Percentiles rank a stretch among this genome's conserved stretches.
Conservation (phyloP, 2,329 filamentous ascomycete genomes). For the Diplodia sapinea region DNA sequence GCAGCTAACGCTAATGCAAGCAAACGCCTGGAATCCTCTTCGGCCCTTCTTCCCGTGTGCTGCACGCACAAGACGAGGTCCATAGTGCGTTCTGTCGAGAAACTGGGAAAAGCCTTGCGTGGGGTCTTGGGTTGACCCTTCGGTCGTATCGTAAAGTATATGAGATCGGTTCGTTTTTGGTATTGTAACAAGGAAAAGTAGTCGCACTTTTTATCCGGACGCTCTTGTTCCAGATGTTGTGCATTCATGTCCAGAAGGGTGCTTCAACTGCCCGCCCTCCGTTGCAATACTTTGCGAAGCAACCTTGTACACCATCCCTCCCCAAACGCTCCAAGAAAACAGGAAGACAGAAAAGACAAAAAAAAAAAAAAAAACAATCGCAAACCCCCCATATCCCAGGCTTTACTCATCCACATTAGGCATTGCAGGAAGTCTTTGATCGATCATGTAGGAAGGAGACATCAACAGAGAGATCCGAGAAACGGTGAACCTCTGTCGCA, state of each 20-base stretch:
- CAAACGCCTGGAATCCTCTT: conserved; percentile 3
- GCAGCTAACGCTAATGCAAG: conserved; percentile 16
- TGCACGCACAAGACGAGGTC: background rate
- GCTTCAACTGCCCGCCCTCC: too few species aligned
- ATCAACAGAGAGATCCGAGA: conserved; percentile 4
- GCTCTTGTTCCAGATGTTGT: too few species aligned
- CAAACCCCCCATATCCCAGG: background rate
- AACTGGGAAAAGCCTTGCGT: conserved; percentile 1
- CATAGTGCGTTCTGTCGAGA: background rate
- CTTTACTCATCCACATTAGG: conserved; percentile 27
- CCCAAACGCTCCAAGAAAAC: conserved; percentile 4
- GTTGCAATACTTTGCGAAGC: too few species aligned
- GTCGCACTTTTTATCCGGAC: too few species aligned
- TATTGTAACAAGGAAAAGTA: too few species aligned
- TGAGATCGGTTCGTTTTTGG: too few species aligned
- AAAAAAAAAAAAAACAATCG: background rate
- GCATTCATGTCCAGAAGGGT: too few species aligned
- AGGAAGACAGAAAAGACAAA: background rate
- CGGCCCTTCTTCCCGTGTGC: conserved; percentile 2
- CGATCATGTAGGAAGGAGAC: conserved; percentile 7
- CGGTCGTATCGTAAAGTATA: conserved; percentile 5
- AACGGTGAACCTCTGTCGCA: background rate
- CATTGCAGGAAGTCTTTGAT: conserved; percentile 17
- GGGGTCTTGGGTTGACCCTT: background rate
- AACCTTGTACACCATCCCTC: background rate